Evolutionary conservation across 2,329 filamentous ascomycete genomes (phyloP), one percentile per base, ranked within the genome.

Genomic region (Aspergillus clavatus): DNA sequence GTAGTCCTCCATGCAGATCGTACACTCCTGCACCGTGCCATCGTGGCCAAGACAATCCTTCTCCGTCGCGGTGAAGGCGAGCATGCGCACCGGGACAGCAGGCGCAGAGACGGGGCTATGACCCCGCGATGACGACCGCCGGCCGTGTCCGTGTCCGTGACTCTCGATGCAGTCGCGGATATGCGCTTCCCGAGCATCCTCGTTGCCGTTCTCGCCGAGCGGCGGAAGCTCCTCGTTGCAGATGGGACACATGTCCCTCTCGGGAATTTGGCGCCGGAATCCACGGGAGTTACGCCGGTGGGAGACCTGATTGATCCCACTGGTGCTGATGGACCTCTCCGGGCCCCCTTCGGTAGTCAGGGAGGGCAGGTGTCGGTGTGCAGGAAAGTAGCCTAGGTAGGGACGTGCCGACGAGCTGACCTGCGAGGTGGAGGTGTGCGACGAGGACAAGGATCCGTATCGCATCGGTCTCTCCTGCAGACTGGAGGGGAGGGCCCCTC

Each of bases 1-100:
- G 57, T 83, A 83, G 44, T 84, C 81, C 51, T 82, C 80, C 57
- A 83, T 78, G 59, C 81, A 84, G 41, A 84, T 83, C 7, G 79
- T 75, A 51, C 81, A 84, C 56, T 84, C 81, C 33, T 76, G 74
- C 41, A 67, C 54, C 35, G 70, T 71, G 14, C 77, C 74, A 43
- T 80, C 76, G 18, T 70, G 66, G 4, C 75, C 74, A 1, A 77
- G 59, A 53, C 80, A 83, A 50, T 84, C 81, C 58, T 84, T 84
- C 60, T 84, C 81, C 0, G 77, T 82, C 0, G 81, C 80, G 5
- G 65, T 71, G 52, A 81, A 83, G 2, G 59, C 59, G 11, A 72
- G 52, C 68, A 73, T 72, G 12, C 66, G 64, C 10, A 66, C 50
- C 18, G 58, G 54, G 1, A 52, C 42, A 12, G 57, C 54, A 10